Base-by-base conservation (phyloP, 2,329 filamentous ascomycete genomes). In the Catunica adiposa region DNA sequence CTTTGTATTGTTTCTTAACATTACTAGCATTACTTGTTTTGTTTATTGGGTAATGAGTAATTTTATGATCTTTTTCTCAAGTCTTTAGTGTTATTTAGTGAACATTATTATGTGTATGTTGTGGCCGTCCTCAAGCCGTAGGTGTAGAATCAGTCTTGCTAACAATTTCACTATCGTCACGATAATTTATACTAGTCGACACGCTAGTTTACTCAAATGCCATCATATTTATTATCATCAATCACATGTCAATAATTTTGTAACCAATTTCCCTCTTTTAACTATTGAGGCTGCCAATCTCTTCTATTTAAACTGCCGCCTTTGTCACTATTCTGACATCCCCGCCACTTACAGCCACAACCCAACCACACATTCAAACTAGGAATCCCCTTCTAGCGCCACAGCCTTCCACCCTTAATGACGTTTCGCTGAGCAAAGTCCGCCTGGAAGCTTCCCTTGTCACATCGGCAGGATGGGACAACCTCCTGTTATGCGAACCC, bases 271-370 rank as follows among this genome's bases (percentile, higher is more conserved):
- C 11, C 29, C 29, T 5, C 29, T 11, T 11, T 34, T 11, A 34
- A 34, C 29, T 11, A 11, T 11, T 5, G 29, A 34, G 29, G 29
- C 29, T 11, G 29, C 29, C 29, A 5, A 11, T 34, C 11, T 11
- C 29, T 34, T 11, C 29, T 8, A 48, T 11, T 44, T 44, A 48
- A 23, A 23, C 44, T 48, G 44, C 44, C 22, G 44, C 44, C 44
- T n/a, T n/a, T 42, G 38, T 20, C 15, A 42, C 17, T n/a, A 42
- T 7, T 20, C 15, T 15, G 6, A 42, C n/a, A n/a, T 46, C 20
- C 22, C 44, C 11, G 44, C 44, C 44, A 48, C 22, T 48, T 48
- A 23, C 44, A 48, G 44, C 44, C 44, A 48, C 44, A 48, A 44
- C n/a, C 40, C 2, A 44, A 8, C 23, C 44, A 48, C 44, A 17